Evolutionary conservation across 805 yeast species (phyloP).

Genomic region (Lipomyces mesembrius): DNA sequence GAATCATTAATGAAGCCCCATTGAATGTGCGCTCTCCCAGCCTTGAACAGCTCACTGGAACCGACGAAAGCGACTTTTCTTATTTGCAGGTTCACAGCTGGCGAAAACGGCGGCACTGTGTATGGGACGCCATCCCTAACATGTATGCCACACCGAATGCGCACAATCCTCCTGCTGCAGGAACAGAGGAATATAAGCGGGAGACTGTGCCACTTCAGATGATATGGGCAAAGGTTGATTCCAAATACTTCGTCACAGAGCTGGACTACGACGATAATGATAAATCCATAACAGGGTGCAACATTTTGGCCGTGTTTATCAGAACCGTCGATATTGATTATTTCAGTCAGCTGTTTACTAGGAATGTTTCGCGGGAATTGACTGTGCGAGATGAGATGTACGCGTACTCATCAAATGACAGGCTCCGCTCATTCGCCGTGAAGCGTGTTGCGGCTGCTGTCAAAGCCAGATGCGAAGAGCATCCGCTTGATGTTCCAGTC

Average conservation of each 20-base stretch:
- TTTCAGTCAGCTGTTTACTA: not conserved
- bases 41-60: not conserved
- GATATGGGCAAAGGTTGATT: not conserved
- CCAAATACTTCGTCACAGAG: not conserved
- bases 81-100: not conserved
- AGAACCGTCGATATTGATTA: not conserved
- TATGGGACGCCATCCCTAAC: constrained; percentile 2
- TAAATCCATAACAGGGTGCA: not conserved
- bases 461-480: not conserved
- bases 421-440: not conserved
- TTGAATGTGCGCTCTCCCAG: not conserved
- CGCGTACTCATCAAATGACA: not conserved
- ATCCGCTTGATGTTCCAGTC: constrained; percentile 1
- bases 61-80: not conserved
- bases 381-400: not conserved
- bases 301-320: constrained; percentile 1
- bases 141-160: not conserved
- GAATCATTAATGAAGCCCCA: not conserved
- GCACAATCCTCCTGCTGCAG: not conserved
- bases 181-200: not conserved
- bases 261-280: not conserved
- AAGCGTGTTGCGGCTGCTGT: not conserved
- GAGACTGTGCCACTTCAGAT: constrained; percentile 3
- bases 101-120: constrained; percentile 3
- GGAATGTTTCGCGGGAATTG: not conserved